Evolutionary conservation across 2,329 filamentous ascomycete species (phyloP), one percentile per base, ranked within the genome.

Genomic region (Colletotrichum aenigma): DNA sequence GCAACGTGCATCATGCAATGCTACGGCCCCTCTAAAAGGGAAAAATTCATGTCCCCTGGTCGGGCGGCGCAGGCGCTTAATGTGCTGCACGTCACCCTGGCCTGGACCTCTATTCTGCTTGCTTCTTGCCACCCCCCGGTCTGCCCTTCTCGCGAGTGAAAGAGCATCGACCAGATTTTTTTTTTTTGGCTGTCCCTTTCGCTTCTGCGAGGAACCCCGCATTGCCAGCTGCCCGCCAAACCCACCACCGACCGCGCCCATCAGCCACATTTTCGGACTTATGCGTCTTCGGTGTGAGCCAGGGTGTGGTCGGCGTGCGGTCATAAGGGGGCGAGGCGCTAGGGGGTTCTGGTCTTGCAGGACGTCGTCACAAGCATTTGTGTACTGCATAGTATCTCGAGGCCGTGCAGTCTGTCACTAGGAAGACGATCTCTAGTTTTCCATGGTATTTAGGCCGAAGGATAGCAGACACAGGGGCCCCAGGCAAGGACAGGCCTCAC

Each of bases 11-110:
- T 60, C 36, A 52, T 68, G 73, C 65, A 71, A 71, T 71, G 64
- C 66, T 58, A 64, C 73, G 32, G 71, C 70, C 70, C 52, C 21
- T 69, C 64, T 48, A 18, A 32, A 67, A 58, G 30, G 28, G 21
- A 43, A 34, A 30, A 75, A n/a, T 30, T 36, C n/a, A 66, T 38
- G 61, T 38, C 64, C 38, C 70, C 56, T 64, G 62, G 56, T 58
- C 34, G 26, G 43, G 73, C 72, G 68, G 72, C 69, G 72, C 65
- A 56, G 64, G 73, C 73, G 64, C 73, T 72, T 75, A 71, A 32
- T 55, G 43, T 48, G 64, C 73, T 75, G 73, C 73, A 75, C 73
- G 73, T 75, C 73, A 75, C 73, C 48, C 58, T 32, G 58, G 58
- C 58, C 30, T 61, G 65, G 74, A 66, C 52, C 70, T 48, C 43